Conservation (phyloP, 2,329 filamentous ascomycete species). For the Chrysoporthe cubensis region DNA sequence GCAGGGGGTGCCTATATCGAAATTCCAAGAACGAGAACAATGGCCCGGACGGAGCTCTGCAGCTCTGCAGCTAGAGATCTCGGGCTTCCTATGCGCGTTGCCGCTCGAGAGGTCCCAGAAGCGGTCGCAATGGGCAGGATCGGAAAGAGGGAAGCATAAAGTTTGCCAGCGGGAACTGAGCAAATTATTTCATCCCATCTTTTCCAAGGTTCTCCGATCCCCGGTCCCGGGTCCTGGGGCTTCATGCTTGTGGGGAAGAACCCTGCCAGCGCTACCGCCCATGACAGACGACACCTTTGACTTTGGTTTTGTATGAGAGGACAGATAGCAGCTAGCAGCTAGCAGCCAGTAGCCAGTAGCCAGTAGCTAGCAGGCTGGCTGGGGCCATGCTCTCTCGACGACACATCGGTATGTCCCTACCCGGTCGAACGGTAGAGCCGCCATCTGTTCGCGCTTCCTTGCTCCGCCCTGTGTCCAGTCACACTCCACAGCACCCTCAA, state of each 20-base stretch:
- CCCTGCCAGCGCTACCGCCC: neutral
- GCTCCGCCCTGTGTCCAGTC: neutral
- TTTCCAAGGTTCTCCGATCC: neutral
- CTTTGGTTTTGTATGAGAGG: neutral
- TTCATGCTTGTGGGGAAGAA: constrained; percentile 12
- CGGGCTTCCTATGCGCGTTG: neutral
- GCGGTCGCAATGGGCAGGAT: neutral
- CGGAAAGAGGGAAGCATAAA: neutral
- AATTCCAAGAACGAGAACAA: neutral
- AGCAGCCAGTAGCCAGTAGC: neutral
- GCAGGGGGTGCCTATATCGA: constrained; percentile 10
- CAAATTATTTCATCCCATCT: constrained; percentile 14
- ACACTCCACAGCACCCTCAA: neutral
- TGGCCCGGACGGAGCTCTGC: neutral
- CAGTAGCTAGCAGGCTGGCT: neutral
- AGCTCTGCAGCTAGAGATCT: neutral
- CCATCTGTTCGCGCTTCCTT: neutral
- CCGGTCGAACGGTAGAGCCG: constrained; percentile 1
- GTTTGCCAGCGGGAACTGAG: constrained; percentile 1
- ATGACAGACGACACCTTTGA: neutral
- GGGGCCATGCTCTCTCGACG: neutral
- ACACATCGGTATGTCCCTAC: neutral
- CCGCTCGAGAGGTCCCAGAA: neutral
- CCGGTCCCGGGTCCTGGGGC: neutral
- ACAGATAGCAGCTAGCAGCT: neutral